Evolutionary conservation across 2,329 filamentous ascomycete genomes (phyloP).

Genomic region (Macrophomina tecta): DNA sequence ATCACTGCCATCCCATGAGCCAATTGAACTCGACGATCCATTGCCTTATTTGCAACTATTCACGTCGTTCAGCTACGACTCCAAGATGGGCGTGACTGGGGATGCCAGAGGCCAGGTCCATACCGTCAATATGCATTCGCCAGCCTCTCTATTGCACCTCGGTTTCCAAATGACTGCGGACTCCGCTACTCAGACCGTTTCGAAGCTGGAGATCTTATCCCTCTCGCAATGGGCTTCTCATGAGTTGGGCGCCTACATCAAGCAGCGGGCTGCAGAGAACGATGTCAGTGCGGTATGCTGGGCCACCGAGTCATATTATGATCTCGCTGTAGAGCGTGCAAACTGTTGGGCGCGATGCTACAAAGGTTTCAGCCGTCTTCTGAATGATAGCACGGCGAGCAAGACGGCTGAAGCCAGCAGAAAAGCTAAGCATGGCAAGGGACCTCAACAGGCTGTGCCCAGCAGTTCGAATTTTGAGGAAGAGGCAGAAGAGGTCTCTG

Average conservation of each 20-base stretch:
- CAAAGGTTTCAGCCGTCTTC: constrained; percentile 49
- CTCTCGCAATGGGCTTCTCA: constrained; percentile 64
- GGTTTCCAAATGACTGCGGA: constrained; percentile 65
- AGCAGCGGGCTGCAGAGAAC: constrained; percentile 45
- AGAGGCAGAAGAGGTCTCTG: constrained; percentile 34
- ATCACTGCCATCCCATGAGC: constrained; percentile 66
- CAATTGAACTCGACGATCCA: constrained; percentile 68
- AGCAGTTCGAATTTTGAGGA: constrained; percentile 32
- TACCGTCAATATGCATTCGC: constrained; percentile 58
- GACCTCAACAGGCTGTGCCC: constrained; percentile 36
- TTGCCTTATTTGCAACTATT: constrained; percentile 75
- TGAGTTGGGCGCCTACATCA: constrained; percentile 64
- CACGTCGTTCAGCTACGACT: constrained; percentile 68
- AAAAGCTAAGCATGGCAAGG: constrained; percentile 28
- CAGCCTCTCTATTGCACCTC: constrained; percentile 63
- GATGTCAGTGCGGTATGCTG: constrained; percentile 68
- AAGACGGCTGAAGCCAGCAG: background rate
- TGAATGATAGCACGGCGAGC: constrained; percentile 23
- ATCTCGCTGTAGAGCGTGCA: constrained; percentile 65
- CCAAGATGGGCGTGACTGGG: constrained; percentile 37
- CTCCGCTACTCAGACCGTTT: constrained; percentile 55
- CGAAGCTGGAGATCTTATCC: constrained; percentile 59
- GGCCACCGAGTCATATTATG: constrained; percentile 73
- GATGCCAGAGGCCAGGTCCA: constrained; percentile 47
- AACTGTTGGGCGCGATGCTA: constrained; percentile 67